Conservation (phyloP, 495 filamentous ascomycete species). For the Penicillium paradoxum region DNA sequence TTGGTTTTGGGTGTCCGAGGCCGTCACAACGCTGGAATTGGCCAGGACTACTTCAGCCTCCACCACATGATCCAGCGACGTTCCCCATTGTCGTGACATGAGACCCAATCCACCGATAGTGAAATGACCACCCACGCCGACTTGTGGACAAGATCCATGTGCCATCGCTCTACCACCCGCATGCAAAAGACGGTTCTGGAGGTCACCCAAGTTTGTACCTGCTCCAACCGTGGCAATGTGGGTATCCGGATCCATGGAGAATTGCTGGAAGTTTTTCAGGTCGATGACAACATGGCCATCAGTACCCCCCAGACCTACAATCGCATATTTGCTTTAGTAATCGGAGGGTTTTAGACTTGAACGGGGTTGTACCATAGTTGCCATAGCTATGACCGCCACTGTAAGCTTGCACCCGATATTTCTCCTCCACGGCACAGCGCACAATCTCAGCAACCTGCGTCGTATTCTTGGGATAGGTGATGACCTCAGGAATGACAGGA, state of each 20-base stretch:
- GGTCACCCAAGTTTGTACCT: slow-evolving; percentile 57
- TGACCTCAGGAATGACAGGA: slow-evolving; percentile 53
- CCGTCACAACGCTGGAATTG: slow-evolving; percentile 45
- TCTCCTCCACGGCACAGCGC: slow-evolving; percentile 48
- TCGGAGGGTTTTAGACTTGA: neutral
- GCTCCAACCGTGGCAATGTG: slow-evolving; percentile 60
- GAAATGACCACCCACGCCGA: slow-evolving; percentile 70
- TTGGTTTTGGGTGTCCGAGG: slow-evolving; percentile 31
- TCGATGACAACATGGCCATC: slow-evolving; percentile 43
- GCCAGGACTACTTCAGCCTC: slow-evolving; percentile 61
- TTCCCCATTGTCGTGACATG: slow-evolving; percentile 58
- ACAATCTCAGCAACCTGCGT: slow-evolving; percentile 56
- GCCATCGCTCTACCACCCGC: slow-evolving; percentile 61
- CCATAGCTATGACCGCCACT: slow-evolving; percentile 72
- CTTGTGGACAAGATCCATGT: slow-evolving; percentile 61
- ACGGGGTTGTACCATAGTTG: slow-evolving; percentile 35
- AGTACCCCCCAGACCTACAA: slow-evolving; percentile 41
- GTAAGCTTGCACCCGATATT: slow-evolving; percentile 60
- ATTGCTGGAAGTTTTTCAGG: slow-evolving; percentile 43
- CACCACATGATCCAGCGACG: slow-evolving; percentile 58
- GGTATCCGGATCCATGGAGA: slow-evolving; percentile 49
- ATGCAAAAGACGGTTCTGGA: slow-evolving; percentile 53
- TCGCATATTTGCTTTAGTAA: slow-evolving; percentile 43
- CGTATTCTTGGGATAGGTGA: slow-evolving; percentile 54
- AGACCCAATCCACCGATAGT: slow-evolving; percentile 67